Evolutionary conservation across 169 alveolate species (phyloP), one percentile per base, ranked within the genome.

Genomic region (Cryptosporidium parvum): DNA sequence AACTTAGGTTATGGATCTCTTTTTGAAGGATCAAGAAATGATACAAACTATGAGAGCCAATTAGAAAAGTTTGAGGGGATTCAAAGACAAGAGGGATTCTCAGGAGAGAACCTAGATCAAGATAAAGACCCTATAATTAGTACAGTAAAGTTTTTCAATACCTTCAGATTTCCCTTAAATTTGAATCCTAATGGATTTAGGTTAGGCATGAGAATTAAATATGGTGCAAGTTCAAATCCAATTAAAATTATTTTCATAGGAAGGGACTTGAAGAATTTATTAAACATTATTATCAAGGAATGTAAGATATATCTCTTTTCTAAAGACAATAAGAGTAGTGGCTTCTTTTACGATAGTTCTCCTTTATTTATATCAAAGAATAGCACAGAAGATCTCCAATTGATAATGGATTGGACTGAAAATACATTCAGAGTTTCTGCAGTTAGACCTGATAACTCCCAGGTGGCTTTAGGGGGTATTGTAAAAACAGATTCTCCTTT

Each of bases 401-500:
- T 80, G 26, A 23, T 80, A 16, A 44, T 80, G 69, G 53, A 45
- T 21, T 80, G 89, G 89, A 33, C 42, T n/a, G 68, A 80, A 26
- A 39, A 62, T 6, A 80, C 62, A 39, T 80, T 44, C 35, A 65
- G 31, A 18, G 8, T 80, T 21, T 62, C 68, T 2, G 42, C 59
- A 18, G 21, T 26, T 2, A 80, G 39, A 8, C 52, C 44, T 4
- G 59, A 59, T 42, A 35, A 33, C 8, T 16, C 53, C 26, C 68
- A 62, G 18, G 59, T 59, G 5, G 69, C 89, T 0, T 48, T 80
- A 10, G 75, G 33, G 10, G 65, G 67, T 14, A 80, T 61, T 23
- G 89, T 80, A n/a, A 80, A 67, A 29, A 67, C 67, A 12, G 51
- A 65, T 14, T 80, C 75, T 62, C 80, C 89, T 21, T 18, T 80